Conservation (phyloP, 768 basidiomycete species). For the Porphyrellus cyaneotinctus region DNA sequence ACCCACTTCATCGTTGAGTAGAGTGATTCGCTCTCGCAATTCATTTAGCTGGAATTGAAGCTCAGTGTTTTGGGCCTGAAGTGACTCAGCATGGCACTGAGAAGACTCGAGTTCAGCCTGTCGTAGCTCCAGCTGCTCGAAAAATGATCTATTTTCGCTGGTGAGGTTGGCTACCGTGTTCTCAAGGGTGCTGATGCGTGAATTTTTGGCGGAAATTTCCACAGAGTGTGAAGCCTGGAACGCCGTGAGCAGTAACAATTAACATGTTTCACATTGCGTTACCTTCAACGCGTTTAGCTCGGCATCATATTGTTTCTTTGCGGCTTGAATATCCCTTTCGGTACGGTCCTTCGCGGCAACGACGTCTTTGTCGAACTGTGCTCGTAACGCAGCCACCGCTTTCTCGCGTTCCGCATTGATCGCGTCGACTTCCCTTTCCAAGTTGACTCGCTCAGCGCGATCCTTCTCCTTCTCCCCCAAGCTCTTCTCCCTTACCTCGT, state of each 20-base stretch:
- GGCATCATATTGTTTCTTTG: constrained; percentile 71
- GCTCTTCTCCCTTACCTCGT: constrained; percentile 48
- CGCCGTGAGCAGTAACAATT: constrained; percentile 2
- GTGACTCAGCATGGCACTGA: constrained; percentile 65
- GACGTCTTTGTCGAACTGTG: constrained; percentile 73
- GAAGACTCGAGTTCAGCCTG: constrained; percentile 89
- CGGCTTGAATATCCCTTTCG: constrained; percentile 67
- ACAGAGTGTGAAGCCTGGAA: constrained; percentile 62
- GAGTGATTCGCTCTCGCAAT: constrained; percentile 60
- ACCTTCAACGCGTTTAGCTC: constrained; percentile 77
- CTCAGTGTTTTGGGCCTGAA: constrained; percentile 79
- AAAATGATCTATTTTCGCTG: constrained; percentile 73
- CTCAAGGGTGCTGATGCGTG: constrained; percentile 68
- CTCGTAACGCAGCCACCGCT: constrained; percentile 52
- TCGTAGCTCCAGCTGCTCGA: constrained; percentile 81
- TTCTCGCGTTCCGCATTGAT: constrained; percentile 61
- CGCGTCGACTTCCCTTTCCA: constrained; percentile 63
- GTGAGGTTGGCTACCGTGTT: constrained; percentile 63
- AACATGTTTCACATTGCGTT: constrained; percentile 7
- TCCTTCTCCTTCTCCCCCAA: constrained; percentile 44
- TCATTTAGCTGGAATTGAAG: constrained; percentile 85
- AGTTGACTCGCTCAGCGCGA: constrained; percentile 43
- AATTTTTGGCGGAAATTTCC: constrained; percentile 56
- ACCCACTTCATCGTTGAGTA: constrained; percentile 67
- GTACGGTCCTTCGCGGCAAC: constrained; percentile 54